These are phyloP conservation scores for Pleurotus citrinopileatus DNA, from an alignment of 768 basidiomycete species.

Conservation along the genomic window DNA sequence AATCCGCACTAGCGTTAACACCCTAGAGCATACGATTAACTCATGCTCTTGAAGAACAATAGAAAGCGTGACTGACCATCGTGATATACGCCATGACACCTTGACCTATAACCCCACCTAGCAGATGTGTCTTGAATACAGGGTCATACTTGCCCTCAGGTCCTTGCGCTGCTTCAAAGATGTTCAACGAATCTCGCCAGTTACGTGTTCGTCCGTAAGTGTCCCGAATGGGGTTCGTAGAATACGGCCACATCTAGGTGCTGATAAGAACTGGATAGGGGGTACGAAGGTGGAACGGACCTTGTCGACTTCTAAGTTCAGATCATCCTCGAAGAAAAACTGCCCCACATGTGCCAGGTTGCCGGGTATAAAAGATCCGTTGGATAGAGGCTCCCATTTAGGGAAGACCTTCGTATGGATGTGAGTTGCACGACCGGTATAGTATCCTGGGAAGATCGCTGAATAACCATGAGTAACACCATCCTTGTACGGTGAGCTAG, in stretches of 20 bases:
- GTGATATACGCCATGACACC: constrained; percentile 54
- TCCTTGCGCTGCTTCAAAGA: constrained; percentile 49
- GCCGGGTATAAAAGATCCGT: constrained; percentile 43
- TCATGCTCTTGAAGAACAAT: no score
- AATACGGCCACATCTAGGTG: constrained; percentile 48
- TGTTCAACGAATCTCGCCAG: constrained; percentile 50
- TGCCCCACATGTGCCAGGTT: constrained; percentile 48
- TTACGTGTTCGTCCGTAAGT: constrained; percentile 49
- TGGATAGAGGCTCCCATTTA: constrained; percentile 40
- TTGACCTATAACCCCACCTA: constrained; percentile 49
- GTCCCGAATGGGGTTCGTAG: constrained; percentile 44
- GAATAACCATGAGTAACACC: not conserved
- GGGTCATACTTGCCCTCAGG: constrained; percentile 50
- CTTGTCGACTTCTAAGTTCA: constrained; percentile 47
- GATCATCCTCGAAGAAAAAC: constrained; percentile 56
- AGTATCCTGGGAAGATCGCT: constrained; percentile 58
- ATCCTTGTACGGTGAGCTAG: not conserved
- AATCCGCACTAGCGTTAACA: constrained; percentile 14
- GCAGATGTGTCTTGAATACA: constrained; percentile 46
- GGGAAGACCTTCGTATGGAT: constrained; percentile 55
- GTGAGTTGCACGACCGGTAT: constrained; percentile 54
- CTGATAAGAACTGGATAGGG: not conserved
- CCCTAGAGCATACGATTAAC: no score
- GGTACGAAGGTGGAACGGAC: constrained; percentile 19
- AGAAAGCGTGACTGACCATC: constrained; percentile 46